Conservation (phyloP, 2,329 filamentous ascomycete species). For the Rhynchosporium graminicola region DNA sequence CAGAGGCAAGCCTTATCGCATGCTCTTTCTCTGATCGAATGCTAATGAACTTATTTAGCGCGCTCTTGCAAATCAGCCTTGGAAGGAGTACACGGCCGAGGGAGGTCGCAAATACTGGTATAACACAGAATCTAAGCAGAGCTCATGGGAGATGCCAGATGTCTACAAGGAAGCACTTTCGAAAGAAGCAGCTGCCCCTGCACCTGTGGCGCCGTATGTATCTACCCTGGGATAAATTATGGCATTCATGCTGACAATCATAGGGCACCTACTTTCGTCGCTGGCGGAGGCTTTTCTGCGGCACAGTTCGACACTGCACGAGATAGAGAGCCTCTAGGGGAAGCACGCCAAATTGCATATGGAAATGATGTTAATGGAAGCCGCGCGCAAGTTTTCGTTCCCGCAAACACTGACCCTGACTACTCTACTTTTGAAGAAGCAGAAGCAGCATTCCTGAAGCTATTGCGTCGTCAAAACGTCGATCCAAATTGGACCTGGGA, state of each 20-base stretch:
- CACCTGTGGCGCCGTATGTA: slow-evolving; percentile 49
- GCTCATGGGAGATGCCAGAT: slow-evolving; percentile 92
- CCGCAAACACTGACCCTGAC: slow-evolving; percentile 71
- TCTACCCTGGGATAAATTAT: background rate
- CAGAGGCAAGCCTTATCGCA: slow-evolving; percentile 62
- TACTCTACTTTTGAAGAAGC: slow-evolving; percentile 83
- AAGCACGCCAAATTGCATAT: slow-evolving; percentile 60
- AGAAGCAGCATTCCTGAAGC: slow-evolving; percentile 88
- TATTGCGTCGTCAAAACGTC: slow-evolving; percentile 80
- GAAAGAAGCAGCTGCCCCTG: slow-evolving; percentile 49
- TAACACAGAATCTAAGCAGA: slow-evolving; percentile 87
- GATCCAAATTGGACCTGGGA: slow-evolving; percentile 94
- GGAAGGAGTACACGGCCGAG: slow-evolving; percentile 88
- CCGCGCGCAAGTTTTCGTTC: slow-evolving; percentile 59
- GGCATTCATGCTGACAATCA: slow-evolving; percentile 6
- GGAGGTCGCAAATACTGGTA: slow-evolving; percentile 94
- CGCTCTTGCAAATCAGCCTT: slow-evolving; percentile 78
- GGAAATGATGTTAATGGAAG: slow-evolving; percentile 52
- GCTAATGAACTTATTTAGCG: slow-evolving; percentile 52
- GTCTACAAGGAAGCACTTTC: slow-evolving; percentile 75
- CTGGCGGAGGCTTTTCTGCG: slow-evolving; percentile 44
- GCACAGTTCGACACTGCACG: slow-evolving; percentile 40
- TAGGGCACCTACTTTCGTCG: slow-evolving; percentile 45
- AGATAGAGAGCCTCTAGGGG: slow-evolving; percentile 47
- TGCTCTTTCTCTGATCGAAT: slow-evolving; percentile 11